A percentile compares a stretch with the other conserved stretches of the same genome.
Evolutionary conservation across 495 filamentous ascomycete species (phyloP).

Genomic region (Tuber aestivum): DNA sequence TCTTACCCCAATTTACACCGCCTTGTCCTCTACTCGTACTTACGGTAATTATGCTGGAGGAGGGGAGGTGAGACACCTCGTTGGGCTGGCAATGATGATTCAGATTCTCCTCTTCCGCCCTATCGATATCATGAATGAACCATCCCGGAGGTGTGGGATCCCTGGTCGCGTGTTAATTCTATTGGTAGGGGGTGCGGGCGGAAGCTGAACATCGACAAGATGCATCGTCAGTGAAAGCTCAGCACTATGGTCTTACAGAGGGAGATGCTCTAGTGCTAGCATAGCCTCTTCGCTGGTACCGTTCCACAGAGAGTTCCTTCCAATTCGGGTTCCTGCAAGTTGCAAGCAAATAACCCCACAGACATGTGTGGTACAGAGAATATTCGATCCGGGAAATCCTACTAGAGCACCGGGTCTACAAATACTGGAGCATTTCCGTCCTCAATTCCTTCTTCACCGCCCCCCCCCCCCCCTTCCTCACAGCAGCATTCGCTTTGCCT

Average conservation of each 20-base stretch:
- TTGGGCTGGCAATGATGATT: background rate
- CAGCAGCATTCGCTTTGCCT: background rate
- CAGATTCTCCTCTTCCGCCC: background rate
- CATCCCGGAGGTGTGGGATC: background rate
- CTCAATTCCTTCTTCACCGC: background rate
- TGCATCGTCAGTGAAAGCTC: background rate
- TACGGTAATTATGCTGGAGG: background rate
- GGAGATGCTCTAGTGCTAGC: background rate
- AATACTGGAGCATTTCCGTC: background rate
- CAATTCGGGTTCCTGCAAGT: background rate
- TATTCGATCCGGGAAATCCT: background rate
- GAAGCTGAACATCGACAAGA: background rate
- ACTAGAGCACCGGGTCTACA: background rate
- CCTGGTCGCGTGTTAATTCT: background rate
- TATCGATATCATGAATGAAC: background rate
- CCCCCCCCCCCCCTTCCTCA: background rate
- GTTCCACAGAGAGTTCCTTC: background rate
- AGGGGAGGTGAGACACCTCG: background rate
- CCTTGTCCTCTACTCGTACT: background rate
- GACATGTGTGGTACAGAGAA: conserved; percentile 5
- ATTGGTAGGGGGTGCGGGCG: background rate
- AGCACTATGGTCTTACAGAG: background rate
- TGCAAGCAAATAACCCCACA: background rate
- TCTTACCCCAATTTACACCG: background rate
- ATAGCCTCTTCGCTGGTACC: background rate